Conservation (phyloP, 257 asterid genomes). For the Lycium barbarum region DNA sequence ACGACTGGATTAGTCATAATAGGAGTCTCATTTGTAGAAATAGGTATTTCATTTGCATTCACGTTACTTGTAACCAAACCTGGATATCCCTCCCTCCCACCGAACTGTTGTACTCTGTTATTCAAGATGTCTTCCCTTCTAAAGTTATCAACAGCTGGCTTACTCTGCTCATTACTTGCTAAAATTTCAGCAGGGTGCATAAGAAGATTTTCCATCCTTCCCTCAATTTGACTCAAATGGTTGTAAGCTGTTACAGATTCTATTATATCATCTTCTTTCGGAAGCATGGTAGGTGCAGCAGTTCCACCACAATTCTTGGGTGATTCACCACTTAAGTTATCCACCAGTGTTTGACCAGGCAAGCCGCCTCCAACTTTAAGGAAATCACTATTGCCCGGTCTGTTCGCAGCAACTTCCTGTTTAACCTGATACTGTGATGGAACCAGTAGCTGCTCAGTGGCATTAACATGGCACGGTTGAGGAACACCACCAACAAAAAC, state of each 20-base stretch:
- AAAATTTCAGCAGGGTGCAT: constrained; percentile 61
- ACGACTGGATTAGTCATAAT: too few species aligned
- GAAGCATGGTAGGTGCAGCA: constrained; percentile 49
- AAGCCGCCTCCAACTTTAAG: constrained; percentile 41
- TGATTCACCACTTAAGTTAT: constrained; percentile 54
- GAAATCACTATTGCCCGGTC: constrained; percentile 53
- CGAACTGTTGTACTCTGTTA: constrained; percentile 42
- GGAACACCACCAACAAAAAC: constrained; percentile 50
- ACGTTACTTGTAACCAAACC: constrained; percentile 25
- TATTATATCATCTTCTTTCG: constrained; percentile 50
- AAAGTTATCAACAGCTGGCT: constrained; percentile 42
- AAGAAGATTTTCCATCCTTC: constrained; percentile 70
- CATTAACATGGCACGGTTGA: constrained; percentile 53
- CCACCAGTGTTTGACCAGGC: constrained; percentile 58
- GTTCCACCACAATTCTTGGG: constrained; percentile 57
- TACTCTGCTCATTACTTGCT: constrained; percentile 45
- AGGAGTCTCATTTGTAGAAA: constrained; percentile 37
- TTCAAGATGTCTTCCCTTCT: constrained; percentile 46
- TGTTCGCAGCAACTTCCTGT: constrained; percentile 50
- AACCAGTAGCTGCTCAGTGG: constrained; percentile 48
- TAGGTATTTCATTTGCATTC: constrained; percentile 32
- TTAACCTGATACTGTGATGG: constrained; percentile 65
- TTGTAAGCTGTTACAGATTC: constrained; percentile 53
- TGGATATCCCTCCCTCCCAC: constrained; percentile 43
- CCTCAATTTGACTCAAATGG: constrained; percentile 66